These are phyloP conservation scores for Endogone sp. DNA, from an alignment of 192 early-diverging fungal species.

Conservation along the genomic window DNA sequence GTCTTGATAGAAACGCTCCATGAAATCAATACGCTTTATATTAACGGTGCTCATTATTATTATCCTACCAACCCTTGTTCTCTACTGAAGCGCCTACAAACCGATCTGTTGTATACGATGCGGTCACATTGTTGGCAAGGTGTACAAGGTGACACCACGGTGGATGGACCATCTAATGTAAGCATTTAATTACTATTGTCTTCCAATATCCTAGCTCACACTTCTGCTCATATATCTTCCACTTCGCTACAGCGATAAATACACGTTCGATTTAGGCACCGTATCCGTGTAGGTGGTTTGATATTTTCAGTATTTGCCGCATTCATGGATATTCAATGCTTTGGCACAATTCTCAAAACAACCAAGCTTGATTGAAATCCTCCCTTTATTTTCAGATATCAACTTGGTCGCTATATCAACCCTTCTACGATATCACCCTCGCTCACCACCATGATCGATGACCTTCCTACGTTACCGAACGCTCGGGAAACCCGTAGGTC, in stretches of 20 bases:
- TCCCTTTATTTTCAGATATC: constrained; percentile 7
- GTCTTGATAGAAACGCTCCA: no score
- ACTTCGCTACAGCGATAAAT: neutral
- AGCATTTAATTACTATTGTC: neutral
- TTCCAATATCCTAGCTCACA: neutral
- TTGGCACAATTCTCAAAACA: no score
- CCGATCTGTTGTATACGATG: constrained; percentile 13
- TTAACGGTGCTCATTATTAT: no score
- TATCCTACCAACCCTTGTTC: no score
- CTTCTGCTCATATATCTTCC: neutral
- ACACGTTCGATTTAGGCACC: constrained; percentile 3
- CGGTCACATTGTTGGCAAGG: constrained; percentile 9
- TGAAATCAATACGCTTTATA: no score
- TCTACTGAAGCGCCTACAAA: constrained; percentile 11
- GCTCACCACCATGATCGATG: no score
- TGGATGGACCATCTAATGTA: constrained; percentile 20
- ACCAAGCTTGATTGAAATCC: no score
- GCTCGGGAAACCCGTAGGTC: no score
- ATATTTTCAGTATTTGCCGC: neutral
- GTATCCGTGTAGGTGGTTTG: constrained; percentile 8
- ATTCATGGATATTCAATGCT: neutral
- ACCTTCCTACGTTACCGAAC: no score
- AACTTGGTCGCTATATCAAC: constrained; percentile 13
- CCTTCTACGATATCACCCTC: no score
- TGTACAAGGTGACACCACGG: constrained; percentile 13